These are phyloP conservation scores for Podaxis sp. DNA, from an alignment of 768 basidiomycete genomes.

Conservation along the genomic window DNA sequence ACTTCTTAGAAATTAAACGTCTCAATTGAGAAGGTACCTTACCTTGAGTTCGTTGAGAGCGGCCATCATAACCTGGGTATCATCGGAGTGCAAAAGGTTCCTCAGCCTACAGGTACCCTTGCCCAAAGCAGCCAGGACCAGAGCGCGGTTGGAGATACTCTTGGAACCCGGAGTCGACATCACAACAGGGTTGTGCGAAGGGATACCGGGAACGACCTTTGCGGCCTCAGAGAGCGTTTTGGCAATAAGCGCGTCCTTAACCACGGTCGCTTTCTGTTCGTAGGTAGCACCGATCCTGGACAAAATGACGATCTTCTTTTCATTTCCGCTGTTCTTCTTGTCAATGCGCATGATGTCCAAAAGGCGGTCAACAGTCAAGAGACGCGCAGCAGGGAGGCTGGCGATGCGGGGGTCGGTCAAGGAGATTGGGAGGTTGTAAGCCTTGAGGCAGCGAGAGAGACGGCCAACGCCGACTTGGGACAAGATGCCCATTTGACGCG, in stretches of 20 bases:
- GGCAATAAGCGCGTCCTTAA: slow-evolving; percentile 77
- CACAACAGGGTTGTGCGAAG: slow-evolving; percentile 53
- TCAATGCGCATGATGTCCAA: slow-evolving; percentile 95
- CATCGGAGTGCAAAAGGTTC: slow-evolving; percentile 95
- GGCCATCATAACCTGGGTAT: slow-evolving; percentile 99
- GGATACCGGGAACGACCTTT: slow-evolving; percentile 68
- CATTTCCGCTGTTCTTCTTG: slow-evolving; percentile 93
- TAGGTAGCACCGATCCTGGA: slow-evolving; percentile 89
- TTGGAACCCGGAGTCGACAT: slow-evolving; percentile 97
- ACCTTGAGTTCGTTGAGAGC: slow-evolving; percentile 89
- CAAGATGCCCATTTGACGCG: slow-evolving; percentile 84
- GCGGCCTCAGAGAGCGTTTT: slow-evolving; percentile 82
- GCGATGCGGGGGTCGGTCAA: slow-evolving; percentile 78
- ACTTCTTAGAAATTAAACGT: background rate
- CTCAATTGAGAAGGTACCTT: slow-evolving; percentile 18
- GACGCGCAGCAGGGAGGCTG: slow-evolving; percentile 65
- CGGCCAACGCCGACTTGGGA: slow-evolving; percentile 92
- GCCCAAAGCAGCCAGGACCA: slow-evolving; percentile 91
- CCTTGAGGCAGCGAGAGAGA: slow-evolving; percentile 82
- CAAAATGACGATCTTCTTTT: slow-evolving; percentile 93
- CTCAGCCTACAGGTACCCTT: slow-evolving; percentile 84
- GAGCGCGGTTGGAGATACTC: slow-evolving; percentile 92
- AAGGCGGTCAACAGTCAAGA: slow-evolving; percentile 76
- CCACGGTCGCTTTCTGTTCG: slow-evolving; percentile 88
- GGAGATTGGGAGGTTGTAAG: slow-evolving; percentile 87